These are phyloP conservation scores for Wickerhamomyces bisporus DNA, from an alignment of 805 yeast species.

Conservation along the genomic window DNA sequence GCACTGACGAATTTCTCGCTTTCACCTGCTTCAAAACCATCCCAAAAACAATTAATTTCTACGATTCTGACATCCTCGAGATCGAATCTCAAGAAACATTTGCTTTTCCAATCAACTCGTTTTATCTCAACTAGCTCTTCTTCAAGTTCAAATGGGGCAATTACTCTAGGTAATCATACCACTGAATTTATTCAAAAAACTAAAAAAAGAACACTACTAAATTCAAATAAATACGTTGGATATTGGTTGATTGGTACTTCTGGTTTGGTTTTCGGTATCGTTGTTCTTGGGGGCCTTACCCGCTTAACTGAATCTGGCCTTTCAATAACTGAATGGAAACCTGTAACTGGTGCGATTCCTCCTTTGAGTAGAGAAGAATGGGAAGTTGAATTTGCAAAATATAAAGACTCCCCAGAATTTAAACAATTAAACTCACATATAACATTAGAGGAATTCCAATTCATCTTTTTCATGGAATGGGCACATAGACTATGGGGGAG, in stretches of 20 bases:
- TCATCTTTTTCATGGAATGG: conserved; percentile 97
- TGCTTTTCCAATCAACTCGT: conserved; percentile 3
- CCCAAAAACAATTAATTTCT: not conserved
- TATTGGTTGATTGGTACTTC: conserved; percentile 88
- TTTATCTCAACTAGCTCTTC: not conserved
- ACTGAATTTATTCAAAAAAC: not conserved
- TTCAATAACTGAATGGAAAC: conserved; percentile 97
- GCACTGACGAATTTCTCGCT: conserved; percentile 1
- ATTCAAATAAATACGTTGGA: conserved; percentile 55
- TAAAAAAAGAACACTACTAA: conserved; percentile 17
- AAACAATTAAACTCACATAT: conserved; percentile 83
- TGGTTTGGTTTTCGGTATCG: conserved; percentile 88
- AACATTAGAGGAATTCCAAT: conserved; percentile 87
- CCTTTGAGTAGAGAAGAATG: conserved; percentile 79
- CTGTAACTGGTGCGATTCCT: conserved; percentile 92
- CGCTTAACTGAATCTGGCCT: conserved; percentile 94
- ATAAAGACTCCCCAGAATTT: conserved; percentile 86
- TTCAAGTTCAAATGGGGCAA: not conserved
- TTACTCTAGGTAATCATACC: conserved; percentile 1
- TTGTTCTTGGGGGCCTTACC: conserved; percentile 93
- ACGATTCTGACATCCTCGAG: not conserved
- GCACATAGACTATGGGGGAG: conserved; percentile 91
- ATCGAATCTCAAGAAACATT: not conserved
- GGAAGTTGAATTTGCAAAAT: conserved; percentile 78
- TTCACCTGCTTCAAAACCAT: not conserved